These are phyloP conservation scores for Leonotis leonurus DNA, from an alignment of 257 asterid genomes.

Conservation along the genomic window DNA sequence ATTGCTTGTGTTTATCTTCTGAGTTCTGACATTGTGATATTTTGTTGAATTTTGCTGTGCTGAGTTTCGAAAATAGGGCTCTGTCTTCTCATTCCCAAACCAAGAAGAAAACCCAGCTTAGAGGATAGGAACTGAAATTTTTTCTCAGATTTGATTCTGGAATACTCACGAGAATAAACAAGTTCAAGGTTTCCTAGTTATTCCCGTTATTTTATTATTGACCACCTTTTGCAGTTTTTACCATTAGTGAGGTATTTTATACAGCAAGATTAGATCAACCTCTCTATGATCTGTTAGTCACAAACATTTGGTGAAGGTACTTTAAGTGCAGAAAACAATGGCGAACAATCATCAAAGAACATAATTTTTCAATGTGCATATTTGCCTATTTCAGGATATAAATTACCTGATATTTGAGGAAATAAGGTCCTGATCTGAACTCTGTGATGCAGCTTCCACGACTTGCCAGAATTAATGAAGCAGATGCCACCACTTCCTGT, in stretches of 20 bases:
- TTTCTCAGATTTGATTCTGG: neutral
- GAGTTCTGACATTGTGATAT: too few relatives aligned
- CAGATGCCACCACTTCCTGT: slow-evolving; percentile 85
- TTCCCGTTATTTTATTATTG: neutral
- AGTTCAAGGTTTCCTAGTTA: neutral
- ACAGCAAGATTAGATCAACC: neutral
- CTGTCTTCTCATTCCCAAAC: neutral
- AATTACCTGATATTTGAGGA: neutral
- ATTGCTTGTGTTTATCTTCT: neutral
- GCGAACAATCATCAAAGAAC: neutral
- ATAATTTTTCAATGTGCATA: neutral
- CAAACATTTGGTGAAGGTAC: neutral
- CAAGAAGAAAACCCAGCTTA: neutral
- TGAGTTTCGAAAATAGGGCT: neutral
- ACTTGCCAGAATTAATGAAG: slow-evolving; percentile 64
- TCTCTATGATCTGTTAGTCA: neutral
- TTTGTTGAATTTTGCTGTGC: neutral
- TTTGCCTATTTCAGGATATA: neutral
- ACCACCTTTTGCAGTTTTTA: neutral
- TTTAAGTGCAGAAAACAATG: neutral
- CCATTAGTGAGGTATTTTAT: neutral
- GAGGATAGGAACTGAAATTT: neutral
- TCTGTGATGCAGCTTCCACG: slow-evolving; percentile 42
- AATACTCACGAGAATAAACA: neutral
- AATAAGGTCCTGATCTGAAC: slow-evolving; percentile 10